Base-by-base conservation (phyloP, 1,139 yeast species). In the Hemisphaericaspora subhashii region DNA sequence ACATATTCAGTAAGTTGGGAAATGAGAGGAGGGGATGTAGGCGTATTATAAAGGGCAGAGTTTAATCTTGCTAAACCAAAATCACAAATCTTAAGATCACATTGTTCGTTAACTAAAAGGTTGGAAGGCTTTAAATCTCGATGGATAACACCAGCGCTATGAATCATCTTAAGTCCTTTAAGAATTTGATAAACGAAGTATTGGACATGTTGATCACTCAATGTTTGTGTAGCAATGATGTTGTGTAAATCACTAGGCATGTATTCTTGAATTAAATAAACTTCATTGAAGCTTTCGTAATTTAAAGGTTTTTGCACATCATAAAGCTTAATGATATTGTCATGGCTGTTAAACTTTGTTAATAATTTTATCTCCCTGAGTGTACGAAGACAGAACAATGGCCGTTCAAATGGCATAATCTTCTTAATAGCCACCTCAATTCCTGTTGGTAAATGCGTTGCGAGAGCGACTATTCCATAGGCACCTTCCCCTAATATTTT, bases 401-500 rank as follows among this genome's bases (percentile, higher is more conserved):
- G 81, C 49, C 95, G 77, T 54, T 87, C 96, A 62, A 92, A 92
- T 5, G 98, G 98, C 52, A 86, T 87, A 42, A 92, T 88, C 66
- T 88, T 90, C 65, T 92, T 92, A 54, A 92, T 90, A 37, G 98
- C 98, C 14, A 94, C 98, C 53, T 83, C 83, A 49, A 87, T 94
- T 43, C 84, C 83, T 6, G 95, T 79, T 4, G 98, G 97, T 53
- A 79, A 78, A 63, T 92, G 96, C 13, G 84, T 66, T 0, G 98
- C 98, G 18, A 95, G 83, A 56, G 98, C 90, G 15, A 92, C 98
- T 12, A 92, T 80, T 4, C 98, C 98, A 55, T 92, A 92, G 1
- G 98, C 98, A n/a, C 98, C 98, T 60, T 90, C 97, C 5, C 98
- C 98, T 11, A 88, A 86, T 13, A 90, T 80, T 52, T 86, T 44